These are phyloP conservation scores for Xerocomus minutiporus DNA, from an alignment of 1,284 basidiomycete species.

Conservation along the genomic window DNA sequence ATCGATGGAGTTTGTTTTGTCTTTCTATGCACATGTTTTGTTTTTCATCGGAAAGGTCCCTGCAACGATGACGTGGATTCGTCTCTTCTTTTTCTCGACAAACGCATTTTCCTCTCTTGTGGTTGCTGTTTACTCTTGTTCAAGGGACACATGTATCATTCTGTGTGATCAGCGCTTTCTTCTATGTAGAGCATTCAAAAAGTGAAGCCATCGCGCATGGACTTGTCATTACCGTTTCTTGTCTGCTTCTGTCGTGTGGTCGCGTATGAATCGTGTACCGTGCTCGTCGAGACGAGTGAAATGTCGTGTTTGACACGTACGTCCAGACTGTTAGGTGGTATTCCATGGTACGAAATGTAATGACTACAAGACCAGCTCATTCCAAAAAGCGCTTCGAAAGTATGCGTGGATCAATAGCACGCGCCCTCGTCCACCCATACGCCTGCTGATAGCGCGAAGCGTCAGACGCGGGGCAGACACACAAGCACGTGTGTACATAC, in stretches of 20 bases:
- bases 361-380: neutral
- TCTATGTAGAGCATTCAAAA: conserved; percentile 3
- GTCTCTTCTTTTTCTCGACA: neutral
- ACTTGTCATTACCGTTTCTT: conserved; percentile 12
- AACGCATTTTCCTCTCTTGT: neutral
- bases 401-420: neutral
- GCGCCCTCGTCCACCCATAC: conserved; percentile 31
- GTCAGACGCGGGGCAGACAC: neutral
- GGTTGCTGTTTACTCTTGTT: neutral
- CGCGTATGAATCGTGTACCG: no score
- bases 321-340: neutral
- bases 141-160: conserved; percentile 11
- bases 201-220: conserved; percentile 10
- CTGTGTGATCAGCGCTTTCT: conserved; percentile 4
- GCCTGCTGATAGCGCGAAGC: conserved; percentile 19
- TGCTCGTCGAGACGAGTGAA: neutral
- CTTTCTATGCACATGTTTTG: neutral
- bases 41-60: conserved; percentile 2
- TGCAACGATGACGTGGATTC: neutral
- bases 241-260: neutral
- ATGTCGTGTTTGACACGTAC: neutral
- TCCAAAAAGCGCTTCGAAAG: no score
- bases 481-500: neutral
- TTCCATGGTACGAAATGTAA: neutral
- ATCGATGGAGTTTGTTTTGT: neutral